These are phyloP conservation scores for Pouteria glomerata DNA, from an alignment of 148 eudicot species.

Conservation along the genomic window DNA sequence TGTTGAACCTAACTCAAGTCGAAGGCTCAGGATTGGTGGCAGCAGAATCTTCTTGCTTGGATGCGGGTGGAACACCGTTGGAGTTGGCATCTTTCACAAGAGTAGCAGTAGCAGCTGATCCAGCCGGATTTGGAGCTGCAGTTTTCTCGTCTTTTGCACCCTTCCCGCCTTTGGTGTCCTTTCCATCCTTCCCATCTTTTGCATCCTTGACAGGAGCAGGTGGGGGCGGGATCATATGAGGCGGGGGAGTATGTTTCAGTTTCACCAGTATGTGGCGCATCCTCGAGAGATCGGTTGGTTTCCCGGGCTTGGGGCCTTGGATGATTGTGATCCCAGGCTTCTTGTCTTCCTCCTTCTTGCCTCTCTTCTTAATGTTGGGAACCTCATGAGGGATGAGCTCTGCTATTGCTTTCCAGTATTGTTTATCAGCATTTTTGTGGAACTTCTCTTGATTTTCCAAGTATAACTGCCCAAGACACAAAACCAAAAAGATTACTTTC, in stretches of 20 bases:
- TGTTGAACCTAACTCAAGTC: too few relatives aligned
- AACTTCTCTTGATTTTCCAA: constrained; percentile 77
- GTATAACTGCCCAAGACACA: constrained; percentile 37
- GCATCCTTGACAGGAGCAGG: constrained; percentile 64
- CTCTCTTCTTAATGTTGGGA: constrained; percentile 70
- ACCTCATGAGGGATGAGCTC: constrained; percentile 90
- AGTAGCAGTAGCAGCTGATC: constrained; percentile 15
- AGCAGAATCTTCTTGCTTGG: constrained; percentile 38
- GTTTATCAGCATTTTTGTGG: constrained; percentile 83
- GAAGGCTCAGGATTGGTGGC: constrained; percentile 36
- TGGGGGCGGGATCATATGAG: constrained; percentile 89
- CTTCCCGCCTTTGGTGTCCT: constrained; percentile 34
- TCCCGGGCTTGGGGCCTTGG: constrained; percentile 98
- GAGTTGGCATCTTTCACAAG: constrained; percentile 30
- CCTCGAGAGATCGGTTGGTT: constrained; percentile 92
- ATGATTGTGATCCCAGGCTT: constrained; percentile 69
- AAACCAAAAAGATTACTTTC: background rate
- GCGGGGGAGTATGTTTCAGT: constrained; percentile 88
- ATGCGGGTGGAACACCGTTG: constrained; percentile 23
- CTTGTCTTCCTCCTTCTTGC: constrained; percentile 88
- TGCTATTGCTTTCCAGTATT: constrained; percentile 89
- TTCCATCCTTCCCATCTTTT: constrained; percentile 45
- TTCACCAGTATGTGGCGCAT: constrained; percentile 76
- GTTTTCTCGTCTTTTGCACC: constrained; percentile 27
- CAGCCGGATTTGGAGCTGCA: constrained; percentile 21